These are phyloP conservation scores for Wakefieldia striispora DNA, from an alignment of 768 basidiomycete species.

Conservation along the genomic window DNA sequence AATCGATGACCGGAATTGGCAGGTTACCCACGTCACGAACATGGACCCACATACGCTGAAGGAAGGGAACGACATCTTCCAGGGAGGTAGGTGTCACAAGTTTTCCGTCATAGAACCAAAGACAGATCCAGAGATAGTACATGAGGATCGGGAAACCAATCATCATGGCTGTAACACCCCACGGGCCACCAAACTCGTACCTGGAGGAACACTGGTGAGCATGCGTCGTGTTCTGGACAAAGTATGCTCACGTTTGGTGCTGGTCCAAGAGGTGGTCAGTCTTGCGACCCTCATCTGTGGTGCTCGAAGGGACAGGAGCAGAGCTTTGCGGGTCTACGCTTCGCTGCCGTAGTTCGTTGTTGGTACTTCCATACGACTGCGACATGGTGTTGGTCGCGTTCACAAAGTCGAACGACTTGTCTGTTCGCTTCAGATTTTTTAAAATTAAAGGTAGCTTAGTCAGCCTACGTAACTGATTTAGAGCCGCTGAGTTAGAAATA, in stretches of 20 bases:
- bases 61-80: constrained; percentile 74
- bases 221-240: not conserved
- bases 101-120: constrained; percentile 92
- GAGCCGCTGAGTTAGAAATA: constrained; percentile 6
- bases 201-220: constrained; percentile 38
- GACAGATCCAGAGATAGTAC: constrained; percentile 99
- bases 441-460: constrained; percentile 16
- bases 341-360: constrained; percentile 31
- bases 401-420: constrained; percentile 11
- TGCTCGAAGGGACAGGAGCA: constrained; percentile 17
- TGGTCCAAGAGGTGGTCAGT: constrained; percentile 71
- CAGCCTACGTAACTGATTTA: not conserved
- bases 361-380: constrained; percentile 26
- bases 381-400: constrained; percentile 24
- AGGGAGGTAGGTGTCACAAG: constrained; percentile 66
- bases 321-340: constrained; percentile 21
- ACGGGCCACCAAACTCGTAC: constrained; percentile 95
- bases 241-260: constrained; percentile 51
- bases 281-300: constrained; percentile 72
- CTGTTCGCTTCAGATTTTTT: constrained; percentile 4
- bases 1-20: not conserved
- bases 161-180: constrained; percentile 92
- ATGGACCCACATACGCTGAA: constrained; percentile 82
- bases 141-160: constrained; percentile 89
- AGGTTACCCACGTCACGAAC: constrained; percentile 60